Conservation (phyloP, 2,329 filamentous ascomycete species). For the Emericellopsis atlantica region DNA sequence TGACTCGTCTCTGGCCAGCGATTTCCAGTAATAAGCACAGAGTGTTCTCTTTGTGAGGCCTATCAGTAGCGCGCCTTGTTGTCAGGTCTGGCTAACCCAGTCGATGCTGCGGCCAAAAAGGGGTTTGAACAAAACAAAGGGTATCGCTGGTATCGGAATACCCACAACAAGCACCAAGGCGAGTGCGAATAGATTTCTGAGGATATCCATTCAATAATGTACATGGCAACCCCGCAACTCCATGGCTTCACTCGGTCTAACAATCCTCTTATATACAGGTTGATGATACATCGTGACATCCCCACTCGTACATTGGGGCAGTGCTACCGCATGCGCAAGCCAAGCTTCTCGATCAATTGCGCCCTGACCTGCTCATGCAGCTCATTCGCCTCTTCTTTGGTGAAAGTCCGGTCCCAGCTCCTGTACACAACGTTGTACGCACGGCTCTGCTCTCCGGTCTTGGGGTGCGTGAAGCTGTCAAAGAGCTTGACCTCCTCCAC, state of each 20-base stretch:
- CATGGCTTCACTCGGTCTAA: too few species aligned
- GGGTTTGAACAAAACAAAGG: not conserved
- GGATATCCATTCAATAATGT: too few species aligned
- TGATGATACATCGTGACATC: not conserved
- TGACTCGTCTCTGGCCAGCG: not conserved
- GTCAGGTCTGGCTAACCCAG: not conserved
- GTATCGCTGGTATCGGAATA: not conserved
- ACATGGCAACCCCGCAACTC: too few species aligned
- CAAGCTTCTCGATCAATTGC: conserved; percentile 56
- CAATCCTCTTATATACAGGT: not conserved
- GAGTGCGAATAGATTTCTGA: too few species aligned
- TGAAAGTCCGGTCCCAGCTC: conserved; percentile 82
- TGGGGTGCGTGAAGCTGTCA: conserved; percentile 82
- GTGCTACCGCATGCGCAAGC: conserved; percentile 46
- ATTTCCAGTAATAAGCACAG: not conserved
- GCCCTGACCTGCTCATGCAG: conserved; percentile 58
- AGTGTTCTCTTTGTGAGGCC: not conserved
- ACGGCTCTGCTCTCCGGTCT: conserved; percentile 68
- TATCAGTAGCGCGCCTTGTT: not conserved
- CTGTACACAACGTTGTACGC: conserved; percentile 93
- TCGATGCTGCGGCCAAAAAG: not conserved
- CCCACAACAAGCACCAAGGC: too few species aligned
- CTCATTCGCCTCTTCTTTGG: conserved; percentile 65
- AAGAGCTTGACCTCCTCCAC: conserved; percentile 80
- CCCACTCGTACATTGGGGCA: not conserved